Evolutionary conservation across 2,329 filamentous ascomycete genomes (phyloP).

Genomic region (Onygenales sp.): DNA sequence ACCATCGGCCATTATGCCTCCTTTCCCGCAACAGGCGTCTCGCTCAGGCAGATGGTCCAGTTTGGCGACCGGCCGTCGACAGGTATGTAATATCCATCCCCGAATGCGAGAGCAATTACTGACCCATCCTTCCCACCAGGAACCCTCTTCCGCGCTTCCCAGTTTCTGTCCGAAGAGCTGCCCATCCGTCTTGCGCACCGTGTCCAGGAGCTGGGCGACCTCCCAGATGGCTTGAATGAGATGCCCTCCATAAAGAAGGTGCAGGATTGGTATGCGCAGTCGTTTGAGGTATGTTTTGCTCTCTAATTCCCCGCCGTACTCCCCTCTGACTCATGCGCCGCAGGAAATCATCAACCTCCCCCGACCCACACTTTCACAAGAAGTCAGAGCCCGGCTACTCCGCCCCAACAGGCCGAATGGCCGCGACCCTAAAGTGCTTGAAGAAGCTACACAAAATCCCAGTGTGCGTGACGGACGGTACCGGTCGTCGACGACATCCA

Average conservation of each 20-base stretch:
- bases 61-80: slow-evolving; percentile 91
- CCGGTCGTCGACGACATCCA: slow-evolving; percentile 36
- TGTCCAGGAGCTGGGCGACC: slow-evolving; percentile 82
- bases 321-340: slow-evolving; percentile 6
- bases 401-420: slow-evolving; percentile 40
- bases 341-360: slow-evolving; percentile 82
- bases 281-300: slow-evolving; percentile 69
- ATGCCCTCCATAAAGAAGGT: slow-evolving; percentile 96
- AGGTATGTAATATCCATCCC: slow-evolving; percentile 44
- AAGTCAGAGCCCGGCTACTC: slow-evolving; percentile 70
- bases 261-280: slow-evolving; percentile 98
- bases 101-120: background rate
- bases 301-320: slow-evolving; percentile 7
- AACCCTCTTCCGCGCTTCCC: slow-evolving; percentile 91
- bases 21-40: slow-evolving; percentile 94
- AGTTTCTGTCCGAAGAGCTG: slow-evolving; percentile 96
- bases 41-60: slow-evolving; percentile 97
- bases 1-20: slow-evolving; percentile 95
- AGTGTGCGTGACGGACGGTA: slow-evolving; percentile 81
- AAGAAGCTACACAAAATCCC: slow-evolving; percentile 80
- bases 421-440: slow-evolving; percentile 57
- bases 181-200: slow-evolving; percentile 94
- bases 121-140: slow-evolving; percentile 42
- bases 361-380: slow-evolving; percentile 63
- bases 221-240: slow-evolving; percentile 92